These are phyloP conservation scores for Ogataea kodamae DNA, from an alignment of 805 yeast species.

Conservation along the genomic window DNA sequence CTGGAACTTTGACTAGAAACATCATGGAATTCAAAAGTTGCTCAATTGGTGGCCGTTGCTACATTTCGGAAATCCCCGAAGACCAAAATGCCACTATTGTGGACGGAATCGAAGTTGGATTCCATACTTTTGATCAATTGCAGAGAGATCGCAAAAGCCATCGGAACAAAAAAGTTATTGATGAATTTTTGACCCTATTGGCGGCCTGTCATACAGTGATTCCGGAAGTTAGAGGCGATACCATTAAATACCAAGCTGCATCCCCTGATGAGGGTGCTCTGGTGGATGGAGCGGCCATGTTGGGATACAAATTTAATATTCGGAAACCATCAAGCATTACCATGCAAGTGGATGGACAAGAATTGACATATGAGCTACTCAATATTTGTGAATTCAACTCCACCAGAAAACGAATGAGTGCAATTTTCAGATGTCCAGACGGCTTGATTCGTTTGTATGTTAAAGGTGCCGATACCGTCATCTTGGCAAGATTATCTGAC, in stretches of 20 bases:
- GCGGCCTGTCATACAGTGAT: conserved; percentile 97
- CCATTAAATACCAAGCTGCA: conserved; percentile 93
- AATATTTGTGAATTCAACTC: conserved; percentile 96
- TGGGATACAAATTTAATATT: conserved; percentile 80
- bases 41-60: conserved; percentile 88
- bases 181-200: conserved; percentile 75
- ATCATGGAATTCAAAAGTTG: conserved; percentile 96
- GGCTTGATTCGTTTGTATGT: conserved; percentile 84
- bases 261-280: conserved; percentile 99
- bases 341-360: conserved; percentile 51
- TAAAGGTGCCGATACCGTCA: conserved; percentile 98
- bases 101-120: conserved; percentile 83
- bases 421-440: conserved; percentile 91
- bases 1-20: conserved; percentile 94
- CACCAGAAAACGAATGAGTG: conserved; percentile 96
- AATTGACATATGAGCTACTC: conserved; percentile 67
- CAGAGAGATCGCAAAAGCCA: conserved; percentile 38
- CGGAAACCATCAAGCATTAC: conserved; percentile 84
- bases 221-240: conserved; percentile 73
- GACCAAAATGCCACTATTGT: conserved; percentile 66
- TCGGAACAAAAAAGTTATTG: conserved; percentile 48
- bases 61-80: conserved; percentile 86
- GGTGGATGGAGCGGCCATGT: conserved; percentile 90
- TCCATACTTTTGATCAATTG: conserved; percentile 64
- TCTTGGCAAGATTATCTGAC: conserved; percentile 73